Conservation (phyloP, 176 grass and related monocot genomes). For the Bothriochloa decipiens region DNA sequence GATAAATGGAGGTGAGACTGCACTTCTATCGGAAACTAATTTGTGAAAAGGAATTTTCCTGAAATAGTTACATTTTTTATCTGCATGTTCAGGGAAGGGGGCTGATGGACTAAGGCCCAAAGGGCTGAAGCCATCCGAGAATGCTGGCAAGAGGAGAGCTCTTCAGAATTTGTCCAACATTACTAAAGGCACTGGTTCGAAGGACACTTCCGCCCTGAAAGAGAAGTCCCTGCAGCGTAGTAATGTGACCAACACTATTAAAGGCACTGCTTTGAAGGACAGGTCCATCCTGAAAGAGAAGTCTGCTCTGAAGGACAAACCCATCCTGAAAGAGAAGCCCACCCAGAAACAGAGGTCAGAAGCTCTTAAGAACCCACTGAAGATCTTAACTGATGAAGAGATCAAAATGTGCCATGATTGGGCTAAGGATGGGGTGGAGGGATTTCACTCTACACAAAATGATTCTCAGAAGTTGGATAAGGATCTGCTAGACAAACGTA, state of each 20-base stretch:
- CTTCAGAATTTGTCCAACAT: slow-evolving; percentile 64
- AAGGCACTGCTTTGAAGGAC: slow-evolving; percentile 50
- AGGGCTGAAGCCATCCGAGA: slow-evolving; percentile 59
- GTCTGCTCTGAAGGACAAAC: slow-evolving; percentile 44
- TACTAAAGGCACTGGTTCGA: not conserved
- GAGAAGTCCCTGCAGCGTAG: slow-evolving; percentile 22
- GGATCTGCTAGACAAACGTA: slow-evolving; percentile 54
- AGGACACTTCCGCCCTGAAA: slow-evolving; percentile 11
- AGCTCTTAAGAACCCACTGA: slow-evolving; percentile 43
- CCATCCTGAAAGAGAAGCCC: slow-evolving; percentile 43
- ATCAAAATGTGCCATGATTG: slow-evolving; percentile 59
- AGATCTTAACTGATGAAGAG: slow-evolving; percentile 54
- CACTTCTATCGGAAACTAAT: slow-evolving; percentile 22
- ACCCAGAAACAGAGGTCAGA: slow-evolving; percentile 40
- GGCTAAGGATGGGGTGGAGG: slow-evolving; percentile 69
- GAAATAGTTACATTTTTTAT: not conserved
- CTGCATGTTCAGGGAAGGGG: slow-evolving; percentile 48
- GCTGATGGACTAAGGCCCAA: slow-evolving; percentile 47
- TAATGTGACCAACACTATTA: slow-evolving; percentile 43
- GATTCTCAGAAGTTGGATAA: slow-evolving; percentile 53
- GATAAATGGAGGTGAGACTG: slow-evolving; percentile 45
- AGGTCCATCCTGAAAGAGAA: slow-evolving; percentile 42
- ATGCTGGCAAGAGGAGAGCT: slow-evolving; percentile 46
- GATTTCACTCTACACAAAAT: slow-evolving; percentile 54
- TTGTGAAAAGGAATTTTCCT: not conserved